These are phyloP conservation scores for Amanita rimosa DNA, from an alignment of 768 basidiomycete genomes.

Conservation along the genomic window DNA sequence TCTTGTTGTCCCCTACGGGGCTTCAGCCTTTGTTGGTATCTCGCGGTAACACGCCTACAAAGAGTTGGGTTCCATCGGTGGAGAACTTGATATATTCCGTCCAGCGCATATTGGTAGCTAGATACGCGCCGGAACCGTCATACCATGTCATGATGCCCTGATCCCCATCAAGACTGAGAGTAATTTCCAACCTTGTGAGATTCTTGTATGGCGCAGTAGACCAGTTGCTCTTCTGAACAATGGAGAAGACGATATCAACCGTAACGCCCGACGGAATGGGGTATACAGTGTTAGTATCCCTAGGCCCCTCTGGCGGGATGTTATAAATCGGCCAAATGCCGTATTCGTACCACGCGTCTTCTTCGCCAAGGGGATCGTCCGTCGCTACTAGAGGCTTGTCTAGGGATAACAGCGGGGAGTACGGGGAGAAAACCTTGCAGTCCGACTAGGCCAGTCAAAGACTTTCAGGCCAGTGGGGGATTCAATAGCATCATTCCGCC, in stretches of 20 bases:
- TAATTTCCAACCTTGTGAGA: neutral
- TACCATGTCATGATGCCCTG: neutral
- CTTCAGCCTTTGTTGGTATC: neutral
- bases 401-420: neutral
- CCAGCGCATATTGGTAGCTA: neutral
- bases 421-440: neutral
- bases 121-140: neutral
- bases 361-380: neutral
- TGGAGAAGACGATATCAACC: neutral
- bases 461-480: neutral
- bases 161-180: neutral
- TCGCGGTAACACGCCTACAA: neutral
- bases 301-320: neutral
- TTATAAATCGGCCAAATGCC: neutral
- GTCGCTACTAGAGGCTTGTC: neutral
- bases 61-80: neutral
- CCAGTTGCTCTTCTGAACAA: neutral
- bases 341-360: neutral
- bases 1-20: neutral
- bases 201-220: neutral
- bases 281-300: neutral
- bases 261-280: neutral
- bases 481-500: neutral
- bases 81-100: neutral
- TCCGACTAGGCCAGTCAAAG: neutral